Conservation (phyloP, 2,329 filamentous ascomycete genomes). For the Sclerotinia sclerotiorum region DNA sequence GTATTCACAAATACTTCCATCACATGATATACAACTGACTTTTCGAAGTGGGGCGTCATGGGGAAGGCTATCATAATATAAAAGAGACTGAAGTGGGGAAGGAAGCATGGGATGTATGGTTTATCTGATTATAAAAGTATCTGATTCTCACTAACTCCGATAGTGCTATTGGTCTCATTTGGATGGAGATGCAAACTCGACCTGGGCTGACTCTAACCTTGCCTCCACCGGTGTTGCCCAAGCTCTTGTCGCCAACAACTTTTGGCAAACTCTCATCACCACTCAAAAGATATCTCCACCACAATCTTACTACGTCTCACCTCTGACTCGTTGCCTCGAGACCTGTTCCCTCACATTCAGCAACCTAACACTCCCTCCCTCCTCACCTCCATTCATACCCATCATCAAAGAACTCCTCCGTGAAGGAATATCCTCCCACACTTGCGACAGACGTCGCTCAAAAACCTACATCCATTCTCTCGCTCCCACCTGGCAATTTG, state of each 20-base stretch:
- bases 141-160: conserved; percentile 3
- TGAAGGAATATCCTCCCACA: conserved; percentile 67
- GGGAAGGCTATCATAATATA: conserved; percentile 63
- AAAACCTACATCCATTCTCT: conserved; percentile 52
- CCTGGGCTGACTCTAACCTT: conserved; percentile 64
- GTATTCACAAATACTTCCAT: neutral
- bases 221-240: conserved; percentile 58
- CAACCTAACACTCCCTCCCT: conserved; percentile 54
- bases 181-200: conserved; percentile 60
- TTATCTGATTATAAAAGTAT: neutral
- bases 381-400: conserved; percentile 54
- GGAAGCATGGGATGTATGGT: conserved; percentile 64
- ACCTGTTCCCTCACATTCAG: conserved; percentile 63
- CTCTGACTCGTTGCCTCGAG: conserved; percentile 60
- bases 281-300: conserved; percentile 58
- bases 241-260: conserved; percentile 58
- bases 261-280: conserved; percentile 56
- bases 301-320: conserved; percentile 63
- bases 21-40: conserved; percentile 26
- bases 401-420: conserved; percentile 64
- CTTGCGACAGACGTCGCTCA: conserved; percentile 62
- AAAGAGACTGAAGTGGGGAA: conserved; percentile 68
- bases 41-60: conserved; percentile 59
- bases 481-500: conserved; percentile 53
- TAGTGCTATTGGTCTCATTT: conserved; percentile 65